Conservation (phyloP, 768 basidiomycete genomes). For the Leccinum broughii region DNA sequence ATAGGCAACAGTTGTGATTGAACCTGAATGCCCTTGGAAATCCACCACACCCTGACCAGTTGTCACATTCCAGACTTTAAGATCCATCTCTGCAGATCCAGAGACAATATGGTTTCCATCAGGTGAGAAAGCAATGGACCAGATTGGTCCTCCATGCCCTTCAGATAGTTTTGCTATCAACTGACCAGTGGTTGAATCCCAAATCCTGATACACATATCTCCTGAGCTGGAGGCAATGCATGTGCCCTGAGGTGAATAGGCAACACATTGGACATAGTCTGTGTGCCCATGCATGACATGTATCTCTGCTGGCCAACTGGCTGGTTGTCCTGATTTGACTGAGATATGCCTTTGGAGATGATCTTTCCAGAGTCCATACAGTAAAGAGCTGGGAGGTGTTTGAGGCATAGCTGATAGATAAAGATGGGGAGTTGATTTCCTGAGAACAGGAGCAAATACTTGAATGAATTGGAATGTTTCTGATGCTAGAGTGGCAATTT, state of each 20-base stretch:
- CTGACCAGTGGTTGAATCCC: not conserved
- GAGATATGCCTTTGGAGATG: conserved; percentile 2
- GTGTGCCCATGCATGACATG: not conserved
- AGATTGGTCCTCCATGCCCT: not conserved
- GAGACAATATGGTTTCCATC: not conserved
- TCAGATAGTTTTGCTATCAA: not conserved
- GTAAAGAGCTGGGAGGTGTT: not conserved
- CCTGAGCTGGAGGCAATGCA: not conserved
- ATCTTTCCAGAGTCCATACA: not conserved
- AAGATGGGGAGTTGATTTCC: not conserved
- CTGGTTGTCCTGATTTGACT: not conserved
- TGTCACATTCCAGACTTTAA: conserved; percentile 1
- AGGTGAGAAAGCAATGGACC: not conserved
- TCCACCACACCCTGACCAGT: not conserved
- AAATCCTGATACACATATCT: not conserved
- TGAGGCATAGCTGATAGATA: not conserved
- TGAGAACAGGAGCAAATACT: conserved; percentile 1
- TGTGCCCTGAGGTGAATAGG: not conserved
- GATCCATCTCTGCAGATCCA: not conserved
- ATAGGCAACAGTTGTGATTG: not conserved
- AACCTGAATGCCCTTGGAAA: conserved; percentile 1
- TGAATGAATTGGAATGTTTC: conserved; percentile 6
- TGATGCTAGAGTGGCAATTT: conserved; percentile 1
- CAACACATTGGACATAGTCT: not conserved
- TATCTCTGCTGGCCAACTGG: conserved; percentile 2